Evolutionary conservation across 2,329 filamentous ascomycete genomes (phyloP).

Genomic region (Penicillium vulpinum): DNA sequence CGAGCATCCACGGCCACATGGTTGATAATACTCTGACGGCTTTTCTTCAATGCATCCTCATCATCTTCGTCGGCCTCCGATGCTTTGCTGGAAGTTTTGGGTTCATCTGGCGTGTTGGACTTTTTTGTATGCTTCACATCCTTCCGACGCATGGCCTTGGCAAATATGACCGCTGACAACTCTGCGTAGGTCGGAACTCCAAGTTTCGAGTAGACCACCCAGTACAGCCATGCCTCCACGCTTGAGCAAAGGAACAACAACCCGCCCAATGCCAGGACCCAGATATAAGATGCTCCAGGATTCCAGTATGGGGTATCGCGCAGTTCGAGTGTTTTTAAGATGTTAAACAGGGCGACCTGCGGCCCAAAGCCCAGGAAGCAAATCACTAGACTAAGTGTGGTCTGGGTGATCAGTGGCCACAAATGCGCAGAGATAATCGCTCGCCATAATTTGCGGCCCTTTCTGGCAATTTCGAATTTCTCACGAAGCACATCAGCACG

Average conservation of each 20-base stretch:
- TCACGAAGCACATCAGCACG: slow-evolving; percentile 55
- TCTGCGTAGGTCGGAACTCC: slow-evolving; percentile 68
- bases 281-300: slow-evolving; percentile 62
- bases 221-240: slow-evolving; percentile 66
- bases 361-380: slow-evolving; percentile 67
- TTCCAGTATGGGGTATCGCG: slow-evolving; percentile 49
- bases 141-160: slow-evolving; percentile 74
- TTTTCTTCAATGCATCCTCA: slow-evolving; percentile 51
- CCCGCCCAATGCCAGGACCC: slow-evolving; percentile 65
- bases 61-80: slow-evolving; percentile 48
- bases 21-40: slow-evolving; percentile 70
- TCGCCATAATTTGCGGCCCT: slow-evolving; percentile 56
- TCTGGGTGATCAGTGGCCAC: slow-evolving; percentile 58
- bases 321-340: slow-evolving; percentile 65
- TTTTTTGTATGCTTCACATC: slow-evolving; percentile 54
- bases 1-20: slow-evolving; percentile 74
- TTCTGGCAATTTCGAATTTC: slow-evolving; percentile 40
- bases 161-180: slow-evolving; percentile 70
- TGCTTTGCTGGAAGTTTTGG: slow-evolving; percentile 11
- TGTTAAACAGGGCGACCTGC: slow-evolving; percentile 66
- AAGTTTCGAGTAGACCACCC: slow-evolving; percentile 64
- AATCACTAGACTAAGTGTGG: slow-evolving; percentile 55
- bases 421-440: slow-evolving; percentile 62
- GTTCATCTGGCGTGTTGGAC: slow-evolving; percentile 42
- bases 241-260: slow-evolving; percentile 58